Evolutionary conservation across 345 rosid species (phyloP), one percentile per base, ranked within the genome.

Genomic region (Combretum micranthum): DNA sequence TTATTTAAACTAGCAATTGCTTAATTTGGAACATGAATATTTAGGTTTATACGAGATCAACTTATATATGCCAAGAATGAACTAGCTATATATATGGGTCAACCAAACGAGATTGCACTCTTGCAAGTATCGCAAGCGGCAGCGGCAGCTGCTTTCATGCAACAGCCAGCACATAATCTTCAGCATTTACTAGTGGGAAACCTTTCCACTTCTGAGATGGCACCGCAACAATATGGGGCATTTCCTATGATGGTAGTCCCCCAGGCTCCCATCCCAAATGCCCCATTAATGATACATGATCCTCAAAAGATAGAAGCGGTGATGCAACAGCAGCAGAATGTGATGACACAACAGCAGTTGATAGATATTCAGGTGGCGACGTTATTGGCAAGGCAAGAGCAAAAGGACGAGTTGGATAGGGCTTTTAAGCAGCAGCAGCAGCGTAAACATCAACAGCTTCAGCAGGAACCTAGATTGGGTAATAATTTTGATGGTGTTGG

Each of bases 281-380:
- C 71, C 2, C 74, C 70, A 17, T 46, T 65, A 20, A 11, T 71
- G 50, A 70, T 64, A 20, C 60, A 55, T 19, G 64, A 63, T 19
- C 73, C 66, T 11, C 45, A 69, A 59, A 73, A 77, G 16, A 72
- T 66, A 5, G 80, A 66, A 44, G 72, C 66, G 9, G 77, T 69
- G 59, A 64, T 56, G 8, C 79, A 57, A 12, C 77, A n/a, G 20
- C 80, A 60, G 10, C 81, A 62, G 16, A 80, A 73, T 16, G 39
- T 32, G 39, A 32, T 32, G 39, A 32, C 39, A 32, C 77, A 68
- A 42, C 86, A 78, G 26, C 85, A 80, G 53, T 69, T 78, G 11
- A 83, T 77, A 18, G 86, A 81, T 32, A 76, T 83, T n/a, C 90
- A 79, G 26, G 53, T 76, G 67, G 83, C 85, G 20, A 87, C 86